phyloP scores from a whole-genome alignment of 2,329 filamentous ascomycete genomes.

The Nothopassalora personata region DNA sequence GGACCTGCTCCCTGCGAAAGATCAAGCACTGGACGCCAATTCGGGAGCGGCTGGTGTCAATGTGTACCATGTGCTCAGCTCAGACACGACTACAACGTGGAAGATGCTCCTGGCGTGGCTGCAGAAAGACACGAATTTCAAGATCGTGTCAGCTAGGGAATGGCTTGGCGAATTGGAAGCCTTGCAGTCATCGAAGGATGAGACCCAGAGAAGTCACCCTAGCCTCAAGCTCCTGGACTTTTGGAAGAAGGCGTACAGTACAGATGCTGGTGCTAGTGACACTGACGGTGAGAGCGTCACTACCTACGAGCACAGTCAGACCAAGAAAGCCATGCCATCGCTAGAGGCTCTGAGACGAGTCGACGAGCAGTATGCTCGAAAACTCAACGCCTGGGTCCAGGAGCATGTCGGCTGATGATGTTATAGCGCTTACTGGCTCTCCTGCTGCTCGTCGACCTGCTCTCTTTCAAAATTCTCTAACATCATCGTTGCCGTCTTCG shows the following conservation, averaged over 20 bases:
- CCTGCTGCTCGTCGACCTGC: too few species aligned
- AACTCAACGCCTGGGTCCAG: neutral
- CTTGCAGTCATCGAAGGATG: constrained; percentile 23
- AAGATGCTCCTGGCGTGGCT: constrained; percentile 45
- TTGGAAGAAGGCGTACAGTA: constrained; percentile 44
- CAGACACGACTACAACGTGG: constrained; percentile 42
- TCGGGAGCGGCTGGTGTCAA: constrained; percentile 8
- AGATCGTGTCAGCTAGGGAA: constrained; percentile 37
- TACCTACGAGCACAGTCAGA: neutral
- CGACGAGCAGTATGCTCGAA: neutral
- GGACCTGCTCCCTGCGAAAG: constrained; percentile 29
- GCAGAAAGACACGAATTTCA: constrained; percentile 33
- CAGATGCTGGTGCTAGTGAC: neutral
- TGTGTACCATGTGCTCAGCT: constrained; percentile 49
- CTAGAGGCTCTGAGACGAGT: neutral
- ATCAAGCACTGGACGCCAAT: constrained; percentile 23
- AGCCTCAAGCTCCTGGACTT: constrained; percentile 45
- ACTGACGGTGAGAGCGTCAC: neutral
- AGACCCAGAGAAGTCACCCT: constrained; percentile 36
- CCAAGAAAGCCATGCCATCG: neutral
- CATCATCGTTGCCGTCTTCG: too few species aligned
- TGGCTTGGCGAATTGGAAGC: constrained; percentile 40
- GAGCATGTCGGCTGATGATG: neutral
- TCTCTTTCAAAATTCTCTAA: too few species aligned
- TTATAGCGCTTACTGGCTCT: neutral